Evolutionary conservation across 352 stramenopile species (phyloP).

Genomic region (Blastocystis sp.): DNA sequence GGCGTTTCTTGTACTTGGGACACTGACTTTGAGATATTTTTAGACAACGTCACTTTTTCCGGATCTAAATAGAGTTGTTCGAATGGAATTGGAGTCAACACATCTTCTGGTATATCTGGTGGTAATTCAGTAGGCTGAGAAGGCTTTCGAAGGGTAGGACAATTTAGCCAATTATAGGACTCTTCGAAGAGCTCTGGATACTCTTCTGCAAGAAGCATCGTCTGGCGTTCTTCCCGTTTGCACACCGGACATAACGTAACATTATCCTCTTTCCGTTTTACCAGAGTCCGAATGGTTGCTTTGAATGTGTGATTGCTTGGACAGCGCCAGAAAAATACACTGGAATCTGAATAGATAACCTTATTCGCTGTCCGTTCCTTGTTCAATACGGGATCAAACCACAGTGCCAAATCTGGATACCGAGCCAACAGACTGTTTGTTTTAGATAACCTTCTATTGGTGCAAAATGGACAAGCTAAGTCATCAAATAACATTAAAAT

Average conservation of each 20-base stretch:
- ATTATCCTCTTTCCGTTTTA: neutral
- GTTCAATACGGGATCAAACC: conserved; percentile 27
- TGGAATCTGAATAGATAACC: conserved; percentile 4
- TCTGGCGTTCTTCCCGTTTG: neutral
- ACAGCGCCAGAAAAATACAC: conserved; percentile 3
- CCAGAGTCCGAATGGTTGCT: neutral
- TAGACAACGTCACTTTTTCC: neutral
- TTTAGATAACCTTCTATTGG: neutral
- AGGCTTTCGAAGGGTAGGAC: neutral
- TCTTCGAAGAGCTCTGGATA: conserved; percentile 53
- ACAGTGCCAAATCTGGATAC: neutral
- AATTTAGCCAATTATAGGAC: conserved; percentile 58
- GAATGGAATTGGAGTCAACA: conserved; percentile 3
- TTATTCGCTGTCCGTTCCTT: neutral
- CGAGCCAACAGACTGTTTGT: conserved; percentile 17
- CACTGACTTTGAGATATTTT: neutral
- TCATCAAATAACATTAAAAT: neutral
- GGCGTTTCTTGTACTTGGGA: neutral
- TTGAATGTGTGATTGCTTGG: conserved; percentile 19
- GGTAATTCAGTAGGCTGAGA: neutral
- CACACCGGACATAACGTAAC: neutral
- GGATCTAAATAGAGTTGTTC: neutral
- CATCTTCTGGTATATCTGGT: neutral
- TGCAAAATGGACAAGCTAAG: conserved; percentile 47
- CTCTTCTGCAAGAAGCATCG: neutral